Conservation (phyloP, 2,329 filamentous ascomycete genomes). For the Thielaviopsis punctulata region DNA sequence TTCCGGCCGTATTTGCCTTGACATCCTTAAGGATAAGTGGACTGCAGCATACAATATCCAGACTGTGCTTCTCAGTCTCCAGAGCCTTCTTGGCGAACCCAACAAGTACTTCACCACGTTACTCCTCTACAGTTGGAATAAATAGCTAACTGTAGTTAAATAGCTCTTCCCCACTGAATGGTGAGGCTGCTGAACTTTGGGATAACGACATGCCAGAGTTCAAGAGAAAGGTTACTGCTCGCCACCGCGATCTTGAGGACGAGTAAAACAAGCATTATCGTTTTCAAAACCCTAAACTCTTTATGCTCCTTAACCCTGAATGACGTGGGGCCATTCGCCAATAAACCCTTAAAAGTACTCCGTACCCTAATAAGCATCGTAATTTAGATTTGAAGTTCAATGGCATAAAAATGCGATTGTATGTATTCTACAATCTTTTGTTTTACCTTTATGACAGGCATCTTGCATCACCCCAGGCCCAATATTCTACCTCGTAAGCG, state of each 20-base stretch:
- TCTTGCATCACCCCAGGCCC: too few relatives aligned
- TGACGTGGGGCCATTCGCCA: too few relatives aligned
- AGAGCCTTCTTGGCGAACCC: slow-evolving; percentile 87
- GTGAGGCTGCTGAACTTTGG: slow-evolving; percentile 91
- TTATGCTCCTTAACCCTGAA: not conserved
- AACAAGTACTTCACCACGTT: slow-evolving; percentile 63
- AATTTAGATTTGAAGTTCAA: too few relatives aligned
- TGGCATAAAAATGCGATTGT: too few relatives aligned
- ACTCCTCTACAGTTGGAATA: not conserved
- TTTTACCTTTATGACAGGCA: too few relatives aligned
- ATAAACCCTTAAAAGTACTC: too few relatives aligned
- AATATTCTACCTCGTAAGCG: too few relatives aligned
- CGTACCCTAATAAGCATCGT: too few relatives aligned
- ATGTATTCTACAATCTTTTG: too few relatives aligned
- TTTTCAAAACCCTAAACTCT: not conserved
- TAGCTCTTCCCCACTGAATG: slow-evolving; percentile 86
- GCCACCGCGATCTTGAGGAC: slow-evolving; percentile 48
- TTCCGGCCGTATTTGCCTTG: slow-evolving; percentile 86
- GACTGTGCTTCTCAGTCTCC: slow-evolving; percentile 79
- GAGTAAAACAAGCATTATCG: slow-evolving; percentile 36
- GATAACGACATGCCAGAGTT: slow-evolving; percentile 76
- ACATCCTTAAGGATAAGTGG: slow-evolving; percentile 99
- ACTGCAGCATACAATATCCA: slow-evolving; percentile 94
- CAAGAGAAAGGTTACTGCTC: slow-evolving; percentile 53
- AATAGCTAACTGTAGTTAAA: slow-evolving; percentile 12